Evolutionary conservation across 228 moss, liverwort and hornwort genomes (phyloP).

Genomic region (Sphagnum magellanicum): DNA sequence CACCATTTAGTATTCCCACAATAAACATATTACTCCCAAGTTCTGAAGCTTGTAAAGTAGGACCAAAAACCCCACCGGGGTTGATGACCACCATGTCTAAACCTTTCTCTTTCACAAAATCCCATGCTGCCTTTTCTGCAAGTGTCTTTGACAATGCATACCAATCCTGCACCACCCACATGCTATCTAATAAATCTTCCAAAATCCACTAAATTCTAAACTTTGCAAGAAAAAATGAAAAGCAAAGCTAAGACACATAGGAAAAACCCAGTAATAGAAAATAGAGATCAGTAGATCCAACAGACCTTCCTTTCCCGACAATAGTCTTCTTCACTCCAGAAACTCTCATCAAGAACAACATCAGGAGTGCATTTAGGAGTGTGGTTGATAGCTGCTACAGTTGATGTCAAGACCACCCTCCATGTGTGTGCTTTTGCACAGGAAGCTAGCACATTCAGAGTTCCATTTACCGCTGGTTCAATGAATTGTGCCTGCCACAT

Average conservation of each 20-base stretch:
- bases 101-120: constrained; percentile 50
- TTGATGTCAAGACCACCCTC: constrained; percentile 70
- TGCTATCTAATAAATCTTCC: no score
- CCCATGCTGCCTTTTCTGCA: constrained; percentile 73
- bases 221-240: no score
- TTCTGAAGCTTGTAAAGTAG: constrained; percentile 40
- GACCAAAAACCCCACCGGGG: constrained; percentile 50
- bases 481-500: constrained; percentile 42
- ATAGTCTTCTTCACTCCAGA: constrained; percentile 54
- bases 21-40: constrained; percentile 47
- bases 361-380: constrained; percentile 12
- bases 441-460: constrained; percentile 47
- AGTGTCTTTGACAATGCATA: constrained; percentile 62
- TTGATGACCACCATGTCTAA: constrained; percentile 50
- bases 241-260: no score
- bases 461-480: constrained; percentile 66
- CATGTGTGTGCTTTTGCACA: constrained; percentile 29
- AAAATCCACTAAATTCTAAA: no score
- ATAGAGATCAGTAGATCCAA: no score
- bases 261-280: no score
- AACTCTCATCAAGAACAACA: constrained; percentile 55
- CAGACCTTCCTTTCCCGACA: constrained; percentile 39
- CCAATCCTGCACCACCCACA: constrained; percentile 12
- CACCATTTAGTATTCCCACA: constrained; percentile 33
- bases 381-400: constrained; percentile 39